Evolutionary conservation across 2,329 filamentous ascomycete species (phyloP).

Genomic region (Amauroascus niger): DNA sequence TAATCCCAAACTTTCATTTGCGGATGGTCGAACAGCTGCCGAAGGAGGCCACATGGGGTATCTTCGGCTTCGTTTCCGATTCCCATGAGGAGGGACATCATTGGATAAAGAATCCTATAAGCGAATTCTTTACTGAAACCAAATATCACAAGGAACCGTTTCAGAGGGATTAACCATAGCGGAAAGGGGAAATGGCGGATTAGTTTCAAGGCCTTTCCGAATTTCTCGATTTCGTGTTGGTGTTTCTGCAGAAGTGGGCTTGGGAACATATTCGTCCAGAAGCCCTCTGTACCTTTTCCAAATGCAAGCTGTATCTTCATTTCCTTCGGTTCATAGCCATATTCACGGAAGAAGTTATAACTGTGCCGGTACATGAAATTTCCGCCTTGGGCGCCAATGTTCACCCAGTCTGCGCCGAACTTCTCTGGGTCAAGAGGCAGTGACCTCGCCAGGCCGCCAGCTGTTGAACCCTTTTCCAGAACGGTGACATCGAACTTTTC

Average conservation of each 20-base stretch:
- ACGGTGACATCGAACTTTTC: slow-evolving; percentile 57
- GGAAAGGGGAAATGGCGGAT: slow-evolving; percentile 48
- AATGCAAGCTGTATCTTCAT: slow-evolving; percentile 53
- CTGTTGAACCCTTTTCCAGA: slow-evolving; percentile 49
- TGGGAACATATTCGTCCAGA: slow-evolving; percentile 55
- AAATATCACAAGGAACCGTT: slow-evolving; percentile 56
- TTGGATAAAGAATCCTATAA: slow-evolving; percentile 60
- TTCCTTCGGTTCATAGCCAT: slow-evolving; percentile 48
- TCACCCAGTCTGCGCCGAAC: slow-evolving; percentile 51
- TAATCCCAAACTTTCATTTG: slow-evolving; percentile 54
- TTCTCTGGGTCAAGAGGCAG: slow-evolving; percentile 47
- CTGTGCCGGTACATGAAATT: slow-evolving; percentile 54
- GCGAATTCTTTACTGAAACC: slow-evolving; percentile 60
- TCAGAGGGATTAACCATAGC: slow-evolving; percentile 51
- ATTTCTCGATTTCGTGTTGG: slow-evolving; percentile 46
- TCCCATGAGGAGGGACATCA: slow-evolving; percentile 63
- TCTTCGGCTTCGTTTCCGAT: slow-evolving; percentile 66
- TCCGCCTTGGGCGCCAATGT: slow-evolving; percentile 54
- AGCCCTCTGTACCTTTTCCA: slow-evolving; percentile 47
- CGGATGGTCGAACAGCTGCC: slow-evolving; percentile 49
- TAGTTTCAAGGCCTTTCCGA: slow-evolving; percentile 46
- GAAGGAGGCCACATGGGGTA: slow-evolving; percentile 58
- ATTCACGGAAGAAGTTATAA: slow-evolving; percentile 50
- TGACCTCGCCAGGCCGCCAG: slow-evolving; percentile 53
- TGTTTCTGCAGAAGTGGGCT: slow-evolving; percentile 48